A percentile compares a stretch with the other conserved stretches of the same genome.
These are phyloP conservation scores for Ailanthus altissimus DNA, from an alignment of 345 rosid genomes.

Conservation along the genomic window DNA sequence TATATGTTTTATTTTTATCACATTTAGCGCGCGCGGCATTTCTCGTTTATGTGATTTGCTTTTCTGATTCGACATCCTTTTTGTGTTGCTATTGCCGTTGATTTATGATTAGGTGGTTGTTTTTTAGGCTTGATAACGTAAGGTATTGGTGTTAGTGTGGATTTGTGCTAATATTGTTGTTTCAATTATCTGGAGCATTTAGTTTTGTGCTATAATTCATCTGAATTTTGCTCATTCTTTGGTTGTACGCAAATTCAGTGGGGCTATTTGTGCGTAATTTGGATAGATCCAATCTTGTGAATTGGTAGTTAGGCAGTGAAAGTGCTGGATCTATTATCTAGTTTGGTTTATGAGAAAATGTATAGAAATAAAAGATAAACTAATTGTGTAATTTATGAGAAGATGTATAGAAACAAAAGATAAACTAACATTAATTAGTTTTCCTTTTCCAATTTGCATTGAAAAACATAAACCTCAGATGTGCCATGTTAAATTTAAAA, in stretches of 20 bases:
- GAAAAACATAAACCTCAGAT: neutral
- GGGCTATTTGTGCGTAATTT: slow-evolving; percentile 14
- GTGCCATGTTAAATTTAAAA: neutral
- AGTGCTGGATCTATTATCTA: slow-evolving; percentile 12
- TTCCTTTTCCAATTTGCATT: neutral
- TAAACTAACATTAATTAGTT: neutral
- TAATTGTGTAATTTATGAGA: neutral
- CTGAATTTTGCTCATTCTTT: neutral
- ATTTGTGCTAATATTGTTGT: slow-evolving; percentile 8
- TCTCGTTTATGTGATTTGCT: neutral
- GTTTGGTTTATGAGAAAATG: neutral
- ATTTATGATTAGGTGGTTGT: neutral
- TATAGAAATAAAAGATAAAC: too few species aligned
- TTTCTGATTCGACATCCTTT: neutral
- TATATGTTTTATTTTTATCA: neutral
- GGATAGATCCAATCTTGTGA: slow-evolving; percentile 33
- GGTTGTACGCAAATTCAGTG: neutral
- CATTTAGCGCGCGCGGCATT: neutral
- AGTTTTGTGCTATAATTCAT: neutral
- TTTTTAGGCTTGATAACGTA: neutral
- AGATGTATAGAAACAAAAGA: neutral
- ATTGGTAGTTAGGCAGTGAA: neutral
- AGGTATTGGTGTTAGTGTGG: neutral
- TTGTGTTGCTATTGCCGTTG: neutral
- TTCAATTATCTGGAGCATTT: neutral